Percentiles rank a stretch among this genome's conserved stretches.
Conservation (phyloP, 2,329 filamentous ascomycete genomes). For the Dothiorella sarmentorum region DNA sequence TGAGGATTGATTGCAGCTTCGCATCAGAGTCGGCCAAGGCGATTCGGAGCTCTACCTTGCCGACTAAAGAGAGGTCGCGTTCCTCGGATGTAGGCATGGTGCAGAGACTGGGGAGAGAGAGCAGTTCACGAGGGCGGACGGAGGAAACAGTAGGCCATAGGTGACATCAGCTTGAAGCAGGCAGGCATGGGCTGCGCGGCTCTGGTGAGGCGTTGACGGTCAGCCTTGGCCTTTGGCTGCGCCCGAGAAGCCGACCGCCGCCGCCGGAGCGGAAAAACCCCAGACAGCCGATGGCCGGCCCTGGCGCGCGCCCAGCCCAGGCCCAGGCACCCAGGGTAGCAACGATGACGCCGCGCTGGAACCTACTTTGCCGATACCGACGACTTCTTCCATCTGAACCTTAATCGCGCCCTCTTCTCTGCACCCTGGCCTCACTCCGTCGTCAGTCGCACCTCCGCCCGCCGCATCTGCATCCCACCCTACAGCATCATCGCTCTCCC, state of each 20-base stretch:
- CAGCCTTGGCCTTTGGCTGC: background rate
- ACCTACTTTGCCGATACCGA: background rate
- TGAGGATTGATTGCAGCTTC: constrained; percentile 74
- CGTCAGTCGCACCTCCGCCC: background rate
- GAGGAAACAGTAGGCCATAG: constrained; percentile 8
- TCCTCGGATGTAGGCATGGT: constrained; percentile 51
- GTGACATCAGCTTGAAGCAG: background rate
- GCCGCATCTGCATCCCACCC: background rate
- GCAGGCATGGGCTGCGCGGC: constrained; percentile 11
- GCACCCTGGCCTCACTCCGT: background rate
- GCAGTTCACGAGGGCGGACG: constrained; percentile 2
- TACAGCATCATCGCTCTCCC: background rate
- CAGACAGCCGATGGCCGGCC: no score
- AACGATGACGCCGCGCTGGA: background rate
- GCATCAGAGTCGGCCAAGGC: constrained; percentile 77
- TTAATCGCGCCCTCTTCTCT: no score
- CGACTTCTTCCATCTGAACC: no score
- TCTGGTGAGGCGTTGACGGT: constrained; percentile 9
- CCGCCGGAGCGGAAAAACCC: constrained; percentile 4
- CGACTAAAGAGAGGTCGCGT: constrained; percentile 76
- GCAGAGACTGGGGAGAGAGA: constrained; percentile 16
- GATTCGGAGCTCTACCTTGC: constrained; percentile 82
- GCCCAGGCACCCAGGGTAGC: background rate
- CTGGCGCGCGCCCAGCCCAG: no score
- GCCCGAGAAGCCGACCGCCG: background rate